Percentiles rank a stretch among this genome's conserved stretches.
These are phyloP conservation scores for Ceratocystiopsis sp. DNA, from an alignment of 2,329 filamentous ascomycete genomes.

Conservation along the genomic window DNA sequence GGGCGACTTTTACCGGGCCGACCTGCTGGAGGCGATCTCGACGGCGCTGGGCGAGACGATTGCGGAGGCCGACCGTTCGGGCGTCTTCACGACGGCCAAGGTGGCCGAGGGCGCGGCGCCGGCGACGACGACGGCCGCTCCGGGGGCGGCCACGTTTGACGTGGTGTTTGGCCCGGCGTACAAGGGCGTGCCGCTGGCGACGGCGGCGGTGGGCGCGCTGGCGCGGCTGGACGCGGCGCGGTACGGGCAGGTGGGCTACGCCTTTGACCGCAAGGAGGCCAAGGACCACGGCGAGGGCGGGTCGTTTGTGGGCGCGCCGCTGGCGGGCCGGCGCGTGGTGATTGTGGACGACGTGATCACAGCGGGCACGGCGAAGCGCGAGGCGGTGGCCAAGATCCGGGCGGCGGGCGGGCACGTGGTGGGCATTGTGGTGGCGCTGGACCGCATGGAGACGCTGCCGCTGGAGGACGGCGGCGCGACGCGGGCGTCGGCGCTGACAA, in stretches of 20 bases:
- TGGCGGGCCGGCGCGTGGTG: conserved; percentile 72
- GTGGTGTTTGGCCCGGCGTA: conserved; percentile 89
- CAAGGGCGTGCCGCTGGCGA: conserved; percentile 88
- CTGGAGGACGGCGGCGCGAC: conserved; percentile 26
- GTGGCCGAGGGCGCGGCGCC: background rate
- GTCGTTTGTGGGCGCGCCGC: conserved; percentile 70
- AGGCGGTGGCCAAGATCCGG: conserved; percentile 79
- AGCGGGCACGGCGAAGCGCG: conserved; percentile 81
- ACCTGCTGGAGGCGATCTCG: conserved; percentile 60
- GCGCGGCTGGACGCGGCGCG: conserved; percentile 14
- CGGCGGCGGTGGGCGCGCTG: conserved; percentile 36
- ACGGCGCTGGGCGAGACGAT: conserved; percentile 63
- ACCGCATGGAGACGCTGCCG: conserved; percentile 71
- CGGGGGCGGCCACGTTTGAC: conserved; percentile 38
- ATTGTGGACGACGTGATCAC: conserved; percentile 97
- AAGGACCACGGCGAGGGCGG: conserved; percentile 95
- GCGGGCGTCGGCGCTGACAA: conserved; percentile 66
- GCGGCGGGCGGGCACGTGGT: conserved; percentile 70
- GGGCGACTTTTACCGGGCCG: conserved; percentile 70
- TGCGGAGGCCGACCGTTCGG: conserved; percentile 9
- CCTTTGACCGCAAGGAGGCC: conserved; percentile 89
- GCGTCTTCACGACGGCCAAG: background rate
- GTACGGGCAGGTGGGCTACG: conserved; percentile 61
- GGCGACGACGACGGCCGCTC: background rate
- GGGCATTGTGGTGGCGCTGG: conserved; percentile 76